A percentile compares a stretch with the other conserved stretches of the same genome.
These are phyloP conservation scores for Populus tomentosa DNA, from an alignment of 441 rosid species.

Conservation along the genomic window DNA sequence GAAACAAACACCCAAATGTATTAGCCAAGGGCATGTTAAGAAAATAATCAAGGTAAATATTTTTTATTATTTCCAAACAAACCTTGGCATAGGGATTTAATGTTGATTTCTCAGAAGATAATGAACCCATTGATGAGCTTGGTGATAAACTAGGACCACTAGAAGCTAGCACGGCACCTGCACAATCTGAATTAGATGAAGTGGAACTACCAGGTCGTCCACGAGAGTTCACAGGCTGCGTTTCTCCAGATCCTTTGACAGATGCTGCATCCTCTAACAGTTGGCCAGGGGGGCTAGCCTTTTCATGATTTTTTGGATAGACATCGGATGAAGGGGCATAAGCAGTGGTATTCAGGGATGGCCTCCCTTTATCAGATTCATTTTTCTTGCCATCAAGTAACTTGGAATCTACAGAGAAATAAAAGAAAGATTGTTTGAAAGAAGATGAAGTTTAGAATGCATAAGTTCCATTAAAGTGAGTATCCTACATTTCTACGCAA, in stretches of 20 bases:
- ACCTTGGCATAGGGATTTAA: constrained; percentile 92
- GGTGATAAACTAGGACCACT: constrained; percentile 66
- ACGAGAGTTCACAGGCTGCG: constrained; percentile 34
- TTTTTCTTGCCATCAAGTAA: constrained; percentile 29
- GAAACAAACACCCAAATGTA: neutral
- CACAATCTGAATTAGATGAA: constrained; percentile 57
- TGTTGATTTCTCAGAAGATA: constrained; percentile 74
- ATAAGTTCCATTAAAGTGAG: neutral
- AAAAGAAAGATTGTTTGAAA: neutral
- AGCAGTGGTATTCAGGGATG: constrained; percentile 28
- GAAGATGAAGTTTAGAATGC: neutral
- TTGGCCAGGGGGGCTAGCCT: constrained; percentile 40
- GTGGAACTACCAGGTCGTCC: constrained; percentile 63
- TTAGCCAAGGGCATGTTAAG: neutral
- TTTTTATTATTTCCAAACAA: neutral
- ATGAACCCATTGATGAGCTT: constrained; percentile 81
- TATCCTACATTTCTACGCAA: neutral
- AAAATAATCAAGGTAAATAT: neutral
- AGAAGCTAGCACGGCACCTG: constrained; percentile 41
- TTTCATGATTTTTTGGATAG: constrained; percentile 40
- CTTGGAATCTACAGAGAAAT: constrained; percentile 32
- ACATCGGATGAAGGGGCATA: constrained; percentile 28
- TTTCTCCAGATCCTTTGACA: constrained; percentile 36
- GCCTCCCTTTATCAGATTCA: constrained; percentile 34
- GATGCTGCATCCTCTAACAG: constrained; percentile 32